phyloP scores from a whole-genome alignment of 495 filamentous ascomycete genomes.

The Penicillium turbatum region DNA sequence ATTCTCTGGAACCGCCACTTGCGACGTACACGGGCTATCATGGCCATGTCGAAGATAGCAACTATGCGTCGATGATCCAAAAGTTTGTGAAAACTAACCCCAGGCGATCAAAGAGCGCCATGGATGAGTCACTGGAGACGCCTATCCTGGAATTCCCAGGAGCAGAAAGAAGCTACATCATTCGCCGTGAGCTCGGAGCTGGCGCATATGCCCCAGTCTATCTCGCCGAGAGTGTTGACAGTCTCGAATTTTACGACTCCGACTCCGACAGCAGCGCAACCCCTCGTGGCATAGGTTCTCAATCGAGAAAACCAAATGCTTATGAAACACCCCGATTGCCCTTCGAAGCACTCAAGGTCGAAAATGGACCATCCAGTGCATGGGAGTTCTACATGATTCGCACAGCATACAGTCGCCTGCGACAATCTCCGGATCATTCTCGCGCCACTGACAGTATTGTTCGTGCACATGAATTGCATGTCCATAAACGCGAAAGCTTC shows the following conservation, averaged over 20 bases:
- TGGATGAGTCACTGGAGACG: slow-evolving; percentile 50
- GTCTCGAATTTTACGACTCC: slow-evolving; percentile 33
- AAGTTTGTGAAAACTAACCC: slow-evolving; percentile 66
- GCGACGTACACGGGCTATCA: slow-evolving; percentile 71
- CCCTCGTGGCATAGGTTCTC: slow-evolving; percentile 19
- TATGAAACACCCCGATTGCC: slow-evolving; percentile 39
- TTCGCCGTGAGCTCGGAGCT: slow-evolving; percentile 84
- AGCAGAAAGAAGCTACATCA: slow-evolving; percentile 57
- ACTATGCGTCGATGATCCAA: slow-evolving; percentile 66
- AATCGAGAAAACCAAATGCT: slow-evolving; percentile 13
- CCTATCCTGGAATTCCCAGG: slow-evolving; percentile 66
- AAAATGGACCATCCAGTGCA: slow-evolving; percentile 69
- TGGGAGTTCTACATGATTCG: slow-evolving; percentile 99
- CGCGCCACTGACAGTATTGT: slow-evolving; percentile 73
- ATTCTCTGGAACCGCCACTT: slow-evolving; percentile 64
- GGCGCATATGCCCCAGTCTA: slow-evolving; percentile 96
- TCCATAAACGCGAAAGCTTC: slow-evolving; percentile 81
- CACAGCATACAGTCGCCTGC: slow-evolving; percentile 68
- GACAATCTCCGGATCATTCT: slow-evolving; percentile 30
- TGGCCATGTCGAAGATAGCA: slow-evolving; percentile 56
- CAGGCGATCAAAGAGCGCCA: slow-evolving; percentile 56
- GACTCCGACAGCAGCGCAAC: slow-evolving; percentile 46
- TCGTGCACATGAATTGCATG: slow-evolving; percentile 78
- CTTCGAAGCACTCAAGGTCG: slow-evolving; percentile 89
- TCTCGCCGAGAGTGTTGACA: slow-evolving; percentile 68